Evolutionary conservation across 257 asterid genomes (phyloP).

Genomic region (Petrea volubilis): DNA sequence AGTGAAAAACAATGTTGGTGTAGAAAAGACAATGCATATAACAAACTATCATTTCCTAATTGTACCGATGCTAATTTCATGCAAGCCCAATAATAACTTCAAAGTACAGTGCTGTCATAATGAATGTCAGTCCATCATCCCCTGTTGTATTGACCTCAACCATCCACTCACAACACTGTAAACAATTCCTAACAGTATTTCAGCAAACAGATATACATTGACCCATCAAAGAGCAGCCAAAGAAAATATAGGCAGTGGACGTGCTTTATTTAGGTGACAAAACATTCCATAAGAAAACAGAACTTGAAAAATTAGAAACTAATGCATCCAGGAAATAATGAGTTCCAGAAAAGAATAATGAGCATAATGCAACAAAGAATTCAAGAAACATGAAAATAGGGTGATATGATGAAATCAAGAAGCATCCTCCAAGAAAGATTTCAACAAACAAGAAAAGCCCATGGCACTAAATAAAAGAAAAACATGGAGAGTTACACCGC

Average conservation of each 20-base stretch:
- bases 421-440: not conserved
- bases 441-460: not conserved
- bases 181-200: not conserved
- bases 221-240: not conserved
- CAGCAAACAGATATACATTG: not conserved
- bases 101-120: not conserved
- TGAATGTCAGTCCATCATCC: not conserved
- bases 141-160: not conserved
- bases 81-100: not conserved
- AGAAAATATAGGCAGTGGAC: not conserved
- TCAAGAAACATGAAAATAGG: not conserved
- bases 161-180: not conserved
- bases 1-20: conserved; percentile 41
- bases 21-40: conserved; percentile 9
- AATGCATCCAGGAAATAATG: not conserved
- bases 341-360: not conserved
- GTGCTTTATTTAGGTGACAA: not conserved
- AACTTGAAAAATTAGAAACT: not conserved
- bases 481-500: not conserved
- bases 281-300: not conserved
- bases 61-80: not conserved
- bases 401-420: not conserved
- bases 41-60: not conserved
- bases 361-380: not conserved
- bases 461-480: not conserved